These are phyloP conservation scores for Rostrohypoxylon terebratum DNA, from an alignment of 495 filamentous ascomycete genomes.

Conservation along the genomic window DNA sequence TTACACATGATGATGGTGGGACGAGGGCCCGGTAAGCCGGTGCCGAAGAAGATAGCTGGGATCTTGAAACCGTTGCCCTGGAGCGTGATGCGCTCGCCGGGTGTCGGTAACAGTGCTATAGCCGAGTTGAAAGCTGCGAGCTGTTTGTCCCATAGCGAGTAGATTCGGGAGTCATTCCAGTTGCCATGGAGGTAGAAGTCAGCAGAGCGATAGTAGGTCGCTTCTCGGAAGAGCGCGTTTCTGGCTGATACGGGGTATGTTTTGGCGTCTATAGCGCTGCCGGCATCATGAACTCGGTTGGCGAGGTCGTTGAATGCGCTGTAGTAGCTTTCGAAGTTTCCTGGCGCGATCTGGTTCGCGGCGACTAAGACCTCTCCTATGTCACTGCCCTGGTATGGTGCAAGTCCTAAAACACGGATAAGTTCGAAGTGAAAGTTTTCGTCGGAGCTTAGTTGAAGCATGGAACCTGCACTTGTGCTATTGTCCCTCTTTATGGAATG, in stretches of 20 bases:
- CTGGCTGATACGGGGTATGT: slow-evolving; percentile 50
- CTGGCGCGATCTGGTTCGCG: slow-evolving; percentile 49
- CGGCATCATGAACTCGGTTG: slow-evolving; percentile 28
- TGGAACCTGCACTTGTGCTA: slow-evolving; percentile 20
- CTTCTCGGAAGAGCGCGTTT: slow-evolving; percentile 51
- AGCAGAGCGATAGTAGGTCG: slow-evolving; percentile 59
- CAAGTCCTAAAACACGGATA: slow-evolving; percentile 45
- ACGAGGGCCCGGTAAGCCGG: slow-evolving; percentile 21
- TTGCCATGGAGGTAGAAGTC: slow-evolving; percentile 62
- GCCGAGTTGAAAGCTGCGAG: slow-evolving; percentile 72
- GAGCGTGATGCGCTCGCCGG: slow-evolving; percentile 53
- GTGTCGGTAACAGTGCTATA: slow-evolving; percentile 55
- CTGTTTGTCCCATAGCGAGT: slow-evolving; percentile 74
- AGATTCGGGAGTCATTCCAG: slow-evolving; percentile 53
- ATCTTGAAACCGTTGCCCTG: slow-evolving; percentile 50
- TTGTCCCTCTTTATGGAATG: slow-evolving; percentile 19
- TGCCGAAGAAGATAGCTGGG: slow-evolving; percentile 48
- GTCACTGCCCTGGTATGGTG: slow-evolving; percentile 52
- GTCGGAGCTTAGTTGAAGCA: slow-evolving; percentile 46
- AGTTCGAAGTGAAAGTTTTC: slow-evolving; percentile 52
- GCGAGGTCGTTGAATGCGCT: slow-evolving; percentile 52
- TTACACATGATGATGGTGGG: slow-evolving; percentile 56
- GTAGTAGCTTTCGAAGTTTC: slow-evolving; percentile 53
- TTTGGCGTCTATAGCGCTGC: slow-evolving; percentile 18
- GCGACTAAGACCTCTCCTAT: slow-evolving; percentile 53